phyloP scores from a whole-genome alignment of 2,329 filamentous ascomycete genomes.

The Trichoderma guizhouense region DNA sequence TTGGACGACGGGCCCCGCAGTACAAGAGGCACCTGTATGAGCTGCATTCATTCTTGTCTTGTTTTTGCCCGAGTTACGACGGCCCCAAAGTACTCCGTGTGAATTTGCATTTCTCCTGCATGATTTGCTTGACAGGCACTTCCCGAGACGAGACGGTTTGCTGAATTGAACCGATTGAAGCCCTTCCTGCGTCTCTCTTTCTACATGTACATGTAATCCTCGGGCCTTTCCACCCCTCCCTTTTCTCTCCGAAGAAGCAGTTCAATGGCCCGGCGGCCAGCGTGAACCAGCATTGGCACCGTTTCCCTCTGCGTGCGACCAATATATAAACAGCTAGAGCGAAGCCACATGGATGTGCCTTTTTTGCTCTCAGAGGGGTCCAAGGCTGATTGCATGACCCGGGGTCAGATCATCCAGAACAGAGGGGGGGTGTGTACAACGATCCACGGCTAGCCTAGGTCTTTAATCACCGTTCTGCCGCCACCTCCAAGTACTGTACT shows the following conservation, averaged over 20 bases:
- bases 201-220: not conserved
- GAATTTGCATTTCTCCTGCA: not conserved
- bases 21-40: not conserved
- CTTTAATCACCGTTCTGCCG: not conserved
- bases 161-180: not conserved
- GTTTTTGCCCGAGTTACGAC: not conserved
- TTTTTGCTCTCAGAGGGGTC: slow-evolving; percentile 1
- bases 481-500: not conserved
- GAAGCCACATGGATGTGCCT: slow-evolving; percentile 4
- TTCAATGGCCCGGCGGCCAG: not conserved
- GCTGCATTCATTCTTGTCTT: not conserved
- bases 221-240: slow-evolving; percentile 6
- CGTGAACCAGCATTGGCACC: not conserved
- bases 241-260: not conserved
- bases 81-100: not conserved
- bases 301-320: slow-evolving; percentile 9
- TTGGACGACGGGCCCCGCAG: not conserved
- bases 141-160: not conserved
- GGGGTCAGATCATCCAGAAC: slow-evolving; percentile 12
- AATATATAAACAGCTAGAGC: slow-evolving; percentile 13
- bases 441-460: not conserved
- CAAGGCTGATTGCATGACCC: slow-evolving; percentile 10
- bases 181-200: not conserved
- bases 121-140: not conserved
- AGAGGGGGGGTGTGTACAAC: not conserved